These are phyloP conservation scores for Nasturtium officinale DNA, from an alignment of 345 rosid genomes.

Conservation along the genomic window DNA sequence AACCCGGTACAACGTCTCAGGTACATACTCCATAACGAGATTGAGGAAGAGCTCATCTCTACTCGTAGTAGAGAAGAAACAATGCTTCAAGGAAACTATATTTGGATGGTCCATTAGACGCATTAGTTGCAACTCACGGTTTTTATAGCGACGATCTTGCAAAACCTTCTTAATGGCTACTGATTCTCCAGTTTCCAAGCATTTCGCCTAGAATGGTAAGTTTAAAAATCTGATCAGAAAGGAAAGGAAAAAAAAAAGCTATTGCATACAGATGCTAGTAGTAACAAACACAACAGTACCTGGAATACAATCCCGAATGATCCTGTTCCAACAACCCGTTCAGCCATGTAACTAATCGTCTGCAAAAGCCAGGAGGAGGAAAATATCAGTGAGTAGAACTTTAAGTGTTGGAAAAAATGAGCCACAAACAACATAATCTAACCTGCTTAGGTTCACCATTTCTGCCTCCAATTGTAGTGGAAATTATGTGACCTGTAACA, in stretches of 20 bases:
- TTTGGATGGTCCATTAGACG: constrained; percentile 85
- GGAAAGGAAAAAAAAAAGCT: not conserved
- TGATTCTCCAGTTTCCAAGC: constrained; percentile 84
- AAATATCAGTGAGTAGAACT: constrained; percentile 20
- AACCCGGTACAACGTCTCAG: constrained; percentile 69
- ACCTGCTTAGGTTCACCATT: constrained; percentile 89
- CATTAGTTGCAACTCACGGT: constrained; percentile 79
- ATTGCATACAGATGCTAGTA: not conserved
- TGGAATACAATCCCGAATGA: constrained; percentile 85
- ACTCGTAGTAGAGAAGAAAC: constrained; percentile 81
- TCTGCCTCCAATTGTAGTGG: constrained; percentile 82
- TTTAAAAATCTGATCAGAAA: constrained; percentile 4
- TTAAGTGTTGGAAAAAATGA: not conserved
- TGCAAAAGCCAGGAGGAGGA: constrained; percentile 33
- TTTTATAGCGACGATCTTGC: constrained; percentile 78
- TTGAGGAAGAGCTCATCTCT: constrained; percentile 76
- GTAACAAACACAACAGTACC: constrained; percentile 45
- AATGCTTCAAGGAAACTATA: constrained; percentile 76
- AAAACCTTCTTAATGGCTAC: constrained; percentile 88
- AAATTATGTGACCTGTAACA: constrained; percentile 73
- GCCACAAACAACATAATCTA: not conserved
- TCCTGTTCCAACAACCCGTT: constrained; percentile 79
- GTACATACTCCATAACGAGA: constrained; percentile 87
- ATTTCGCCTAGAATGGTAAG: constrained; percentile 63
- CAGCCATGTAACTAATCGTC: constrained; percentile 91